Evolutionary conservation across 2,329 filamentous ascomycete species (phyloP), one percentile per base, ranked within the genome.

Genomic region (Fusarium pseudoanthophilum): DNA sequence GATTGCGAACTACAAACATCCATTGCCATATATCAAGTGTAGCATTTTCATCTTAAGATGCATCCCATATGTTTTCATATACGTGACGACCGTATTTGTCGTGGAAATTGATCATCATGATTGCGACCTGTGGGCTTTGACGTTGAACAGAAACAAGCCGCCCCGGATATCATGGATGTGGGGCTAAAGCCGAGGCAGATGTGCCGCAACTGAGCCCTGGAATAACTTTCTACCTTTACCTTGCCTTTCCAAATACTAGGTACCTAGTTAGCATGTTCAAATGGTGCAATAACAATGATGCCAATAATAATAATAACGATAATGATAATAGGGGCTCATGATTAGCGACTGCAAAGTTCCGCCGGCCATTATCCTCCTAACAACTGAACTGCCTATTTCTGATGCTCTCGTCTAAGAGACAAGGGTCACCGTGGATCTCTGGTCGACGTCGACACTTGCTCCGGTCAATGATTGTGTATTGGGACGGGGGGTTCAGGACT

Each of bases 401-500:
- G 67, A 69, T 64, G 45, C 46, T 30, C 69, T 61, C 56, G 30
- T 55, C 51, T 40, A 55, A 42, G 36, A 42, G 51, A 55, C 59
- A 70, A 70, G 67, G 67, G 40, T 69, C 51, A 39, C n/a, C 67
- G 46, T 69, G 67, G 67, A 69, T 69, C 67, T 69, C 40, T 65
- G 67, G 67, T 69, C 67, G 67, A 69, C 67, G 67, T 69, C 67
- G 67, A 69, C 67, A 69, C 67, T 60, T 53, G 30, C 65, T 58
- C 67, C 59, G 30, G 40, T 58, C 59, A 63, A 69, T 65, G n/a
- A 64, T 30, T 48, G 39, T 26, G 57, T 58, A 46, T 63, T 64
- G 46, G 18, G 52, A 70, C 57, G 64, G 59, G 65, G 59, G 65
- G 42, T 68, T 68, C 65, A 43, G 61, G 56, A 45, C 65, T 69